Evolutionary conservation across 257 asterid species (phyloP).

Genomic region (Mitragyna speciosa): DNA sequence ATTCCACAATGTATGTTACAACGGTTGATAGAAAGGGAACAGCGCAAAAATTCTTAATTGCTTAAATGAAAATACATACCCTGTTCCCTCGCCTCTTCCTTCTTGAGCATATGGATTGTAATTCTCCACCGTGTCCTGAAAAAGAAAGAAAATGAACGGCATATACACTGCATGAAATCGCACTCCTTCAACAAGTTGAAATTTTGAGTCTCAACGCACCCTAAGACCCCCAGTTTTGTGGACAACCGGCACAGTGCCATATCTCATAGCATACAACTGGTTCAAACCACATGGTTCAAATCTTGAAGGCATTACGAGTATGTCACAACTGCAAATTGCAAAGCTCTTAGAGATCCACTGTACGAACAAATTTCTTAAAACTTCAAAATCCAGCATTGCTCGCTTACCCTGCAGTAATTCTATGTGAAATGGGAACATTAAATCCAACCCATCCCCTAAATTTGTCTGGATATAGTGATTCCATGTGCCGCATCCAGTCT

Average conservation of each 20-base stretch:
- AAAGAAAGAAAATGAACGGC: neutral
- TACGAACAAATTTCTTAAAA: neutral
- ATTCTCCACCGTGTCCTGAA: conserved; percentile 79
- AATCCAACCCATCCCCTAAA: conserved; percentile 98
- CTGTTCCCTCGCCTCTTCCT: conserved; percentile 83
- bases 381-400: neutral
- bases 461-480: conserved; percentile 55
- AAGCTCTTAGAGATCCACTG: conserved; percentile 11
- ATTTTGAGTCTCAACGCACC: conserved; percentile 45
- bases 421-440: conserved; percentile 88
- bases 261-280: conserved; percentile 94
- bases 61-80: conserved; percentile 50
- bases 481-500: conserved; percentile 94
- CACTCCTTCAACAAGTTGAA: neutral
- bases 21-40: neutral
- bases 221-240: conserved; percentile 92
- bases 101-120: conserved; percentile 73
- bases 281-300: conserved; percentile 96
- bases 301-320: conserved; percentile 89
- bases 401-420: conserved; percentile 77
- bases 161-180: neutral
- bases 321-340: conserved; percentile 75
- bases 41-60: neutral
- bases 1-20: conserved; percentile 3
- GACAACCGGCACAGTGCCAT: conserved; percentile 91